phyloP scores from a whole-genome alignment of 2,329 filamentous ascomycete species.

The Beauveria scarabaeidicola region DNA sequence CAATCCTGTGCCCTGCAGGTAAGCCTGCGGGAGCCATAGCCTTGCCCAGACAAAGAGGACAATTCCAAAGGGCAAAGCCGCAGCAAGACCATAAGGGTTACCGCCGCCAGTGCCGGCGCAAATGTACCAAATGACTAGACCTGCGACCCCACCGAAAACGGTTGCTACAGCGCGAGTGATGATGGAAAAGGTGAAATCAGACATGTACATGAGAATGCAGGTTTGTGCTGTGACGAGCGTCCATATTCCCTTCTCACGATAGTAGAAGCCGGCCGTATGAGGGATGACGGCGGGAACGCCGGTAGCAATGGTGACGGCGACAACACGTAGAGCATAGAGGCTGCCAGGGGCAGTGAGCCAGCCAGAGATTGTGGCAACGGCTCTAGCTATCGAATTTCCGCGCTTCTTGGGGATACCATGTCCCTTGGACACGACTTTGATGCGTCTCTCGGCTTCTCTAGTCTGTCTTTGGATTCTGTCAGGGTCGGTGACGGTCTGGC shows the following conservation, averaged over 20 bases:
- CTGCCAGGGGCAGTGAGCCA: constrained; percentile 36
- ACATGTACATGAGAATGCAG: constrained; percentile 38
- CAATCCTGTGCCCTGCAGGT: constrained; percentile 24
- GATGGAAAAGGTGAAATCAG: constrained; percentile 40
- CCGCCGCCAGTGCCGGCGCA: constrained; percentile 38
- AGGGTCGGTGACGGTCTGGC: constrained; percentile 18
- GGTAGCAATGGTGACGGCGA: constrained; percentile 36
- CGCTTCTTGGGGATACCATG: constrained; percentile 5
- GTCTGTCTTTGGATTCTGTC: constrained; percentile 4
- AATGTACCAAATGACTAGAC: constrained; percentile 42
- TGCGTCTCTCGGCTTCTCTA: background rate
- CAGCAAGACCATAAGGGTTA: constrained; percentile 41
- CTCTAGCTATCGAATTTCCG: constrained; percentile 16
- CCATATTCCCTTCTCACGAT: constrained; percentile 44
- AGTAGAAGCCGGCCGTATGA: constrained; percentile 38
- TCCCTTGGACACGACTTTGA: constrained; percentile 5
- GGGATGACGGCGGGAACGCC: constrained; percentile 34
- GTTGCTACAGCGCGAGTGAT: constrained; percentile 34
- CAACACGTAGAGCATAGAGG: constrained; percentile 39
- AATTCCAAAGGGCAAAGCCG: constrained; percentile 32
- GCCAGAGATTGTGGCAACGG: constrained; percentile 24
- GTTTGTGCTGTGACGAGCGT: constrained; percentile 43
- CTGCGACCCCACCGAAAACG: constrained; percentile 37
- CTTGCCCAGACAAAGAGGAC: constrained; percentile 28
- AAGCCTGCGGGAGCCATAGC: constrained; percentile 24